Conservation (phyloP, 148 eudicot genomes). For the Spergularia marina region DNA sequence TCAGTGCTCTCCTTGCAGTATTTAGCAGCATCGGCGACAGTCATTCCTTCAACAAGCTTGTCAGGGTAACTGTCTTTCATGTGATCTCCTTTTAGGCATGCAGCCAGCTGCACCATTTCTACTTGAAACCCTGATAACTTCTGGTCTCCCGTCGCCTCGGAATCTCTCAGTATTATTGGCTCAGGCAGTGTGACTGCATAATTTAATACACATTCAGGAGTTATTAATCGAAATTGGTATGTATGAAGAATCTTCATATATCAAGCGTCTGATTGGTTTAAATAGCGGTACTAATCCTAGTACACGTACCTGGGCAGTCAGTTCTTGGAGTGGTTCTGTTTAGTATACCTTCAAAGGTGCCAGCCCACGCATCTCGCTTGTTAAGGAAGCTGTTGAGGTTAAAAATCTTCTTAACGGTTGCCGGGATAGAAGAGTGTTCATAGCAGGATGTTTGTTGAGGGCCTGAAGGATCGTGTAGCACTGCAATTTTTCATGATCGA, state of each 20-base stretch:
- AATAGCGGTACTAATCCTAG: no score
- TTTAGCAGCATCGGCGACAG: slow-evolving; percentile 46
- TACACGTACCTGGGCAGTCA: slow-evolving; percentile 65
- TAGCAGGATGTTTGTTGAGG: slow-evolving; percentile 63
- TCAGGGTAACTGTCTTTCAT: slow-evolving; percentile 45
- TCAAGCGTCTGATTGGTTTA: no score
- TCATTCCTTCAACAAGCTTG: slow-evolving; percentile 52
- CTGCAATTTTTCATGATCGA: slow-evolving; percentile 33
- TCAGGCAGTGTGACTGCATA: slow-evolving; percentile 50
- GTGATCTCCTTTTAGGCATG: slow-evolving; percentile 64
- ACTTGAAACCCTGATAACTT: slow-evolving; percentile 59
- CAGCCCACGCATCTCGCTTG: slow-evolving; percentile 79
- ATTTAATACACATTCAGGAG: no score
- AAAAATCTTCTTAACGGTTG: slow-evolving; percentile 80
- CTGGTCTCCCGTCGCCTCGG: slow-evolving; percentile 46
- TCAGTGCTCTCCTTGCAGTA: slow-evolving; percentile 46
- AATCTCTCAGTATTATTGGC: slow-evolving; percentile 55
- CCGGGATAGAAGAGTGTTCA: slow-evolving; percentile 81
- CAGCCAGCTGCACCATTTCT: slow-evolving; percentile 66
- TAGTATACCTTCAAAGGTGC: slow-evolving; percentile 62
- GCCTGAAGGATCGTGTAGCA: slow-evolving; percentile 71
- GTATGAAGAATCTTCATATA: no score
- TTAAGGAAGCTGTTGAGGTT: slow-evolving; percentile 67
- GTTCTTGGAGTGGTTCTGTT: slow-evolving; percentile 59
- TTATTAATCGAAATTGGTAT: no score